Base-by-base conservation (phyloP, 192 early-diverging fungal genomes). In the Entomortierella parvispora region DNA sequence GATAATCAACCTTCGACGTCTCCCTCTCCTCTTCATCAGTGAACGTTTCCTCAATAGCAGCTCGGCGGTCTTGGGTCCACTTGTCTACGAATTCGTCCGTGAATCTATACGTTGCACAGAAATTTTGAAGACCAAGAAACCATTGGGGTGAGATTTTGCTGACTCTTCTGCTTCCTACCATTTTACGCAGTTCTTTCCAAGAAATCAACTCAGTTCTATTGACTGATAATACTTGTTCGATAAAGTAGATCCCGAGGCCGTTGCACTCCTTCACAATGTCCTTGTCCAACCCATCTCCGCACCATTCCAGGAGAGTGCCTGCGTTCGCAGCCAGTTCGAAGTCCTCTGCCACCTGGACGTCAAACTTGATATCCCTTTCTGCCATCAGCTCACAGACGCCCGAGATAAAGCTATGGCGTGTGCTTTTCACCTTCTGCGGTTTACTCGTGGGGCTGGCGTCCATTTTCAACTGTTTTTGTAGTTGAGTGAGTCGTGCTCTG, bases 321-420 rank as follows among this genome's bases (percentile, higher is more conserved):
- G 47, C 22, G 5, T 23, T 18, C 6, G 15, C 18, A 4, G 15
- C 18, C 22, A 49, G 22, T 20, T 23, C 8, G 18, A 54, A 32
- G 52, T 54, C 52, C 31, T 2, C 15, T 1, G 18, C 29, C 31
- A 54, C 2, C 11, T 54, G 18, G 4, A 54, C 52, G 31, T 14
- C 23, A 9, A 65, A 55, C 3, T 14, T 17, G 40, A 65, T 26
- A 3, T 31, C 25, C 18, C 52, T 49, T 14, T 65, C 63, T 17
- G 63, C 52, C 51, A 65, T 53, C 0, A 65, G 23, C 42, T 29
- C 5, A 20, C 63, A 65, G 2, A 65, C 43, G 17, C 32, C 28
- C 3, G 25, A 32, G 40, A 34, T 37, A 7, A 65, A 20, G 42
- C 20, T 55, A 52, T 65, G 63, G 23, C 29, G 33, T 33, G 22